Percentiles rank a stretch among this genome's conserved stretches.
phyloP scores from a whole-genome alignment of 2,329 filamentous ascomycete species.

The Cadophora malorum region DNA sequence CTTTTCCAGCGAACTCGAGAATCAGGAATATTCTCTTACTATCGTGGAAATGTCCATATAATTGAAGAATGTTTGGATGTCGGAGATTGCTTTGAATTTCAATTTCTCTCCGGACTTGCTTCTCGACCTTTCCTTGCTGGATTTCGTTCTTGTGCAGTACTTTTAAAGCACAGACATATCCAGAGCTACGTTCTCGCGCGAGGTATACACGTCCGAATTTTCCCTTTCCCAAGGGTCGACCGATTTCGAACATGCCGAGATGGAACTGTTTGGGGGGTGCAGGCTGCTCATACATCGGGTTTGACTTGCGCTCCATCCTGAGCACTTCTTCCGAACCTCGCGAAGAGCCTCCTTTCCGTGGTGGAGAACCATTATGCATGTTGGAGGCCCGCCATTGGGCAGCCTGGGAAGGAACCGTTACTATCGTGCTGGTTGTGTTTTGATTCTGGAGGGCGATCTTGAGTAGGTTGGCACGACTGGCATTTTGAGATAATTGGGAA shows the following conservation, averaged over 20 bases:
- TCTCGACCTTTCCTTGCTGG: conserved; percentile 71
- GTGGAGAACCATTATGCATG: conserved; percentile 55
- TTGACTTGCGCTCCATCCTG: conserved; percentile 57
- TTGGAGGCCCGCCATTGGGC: conserved; percentile 59
- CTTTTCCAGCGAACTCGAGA: conserved; percentile 74
- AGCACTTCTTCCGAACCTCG: conserved; percentile 56
- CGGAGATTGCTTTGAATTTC: conserved; percentile 77
- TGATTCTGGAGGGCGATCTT: conserved; percentile 85
- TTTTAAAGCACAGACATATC: conserved; percentile 75
- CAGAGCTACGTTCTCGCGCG: conserved; percentile 69
- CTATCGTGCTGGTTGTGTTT: conserved; percentile 70
- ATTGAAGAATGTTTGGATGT: conserved; percentile 72
- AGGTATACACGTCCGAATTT: conserved; percentile 79
- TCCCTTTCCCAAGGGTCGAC: conserved; percentile 74
- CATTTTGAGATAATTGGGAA: conserved; percentile 54
- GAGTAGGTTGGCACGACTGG: conserved; percentile 79
- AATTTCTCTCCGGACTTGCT: conserved; percentile 75
- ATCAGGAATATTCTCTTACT: conserved; percentile 76
- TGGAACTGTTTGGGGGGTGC: conserved; percentile 68
- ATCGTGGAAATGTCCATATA: conserved; percentile 78
- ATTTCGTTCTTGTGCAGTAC: conserved; percentile 77
- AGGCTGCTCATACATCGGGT: conserved; percentile 63
- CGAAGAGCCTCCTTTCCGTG: conserved; percentile 55
- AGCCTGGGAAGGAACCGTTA: conserved; percentile 71
- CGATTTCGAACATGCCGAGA: conserved; percentile 79